A percentile compares a stretch with the other conserved stretches of the same genome.
These are phyloP conservation scores for Paramecium primaurelia DNA, from an alignment of 73 alveolate genomes.

Conservation along the genomic window DNA sequence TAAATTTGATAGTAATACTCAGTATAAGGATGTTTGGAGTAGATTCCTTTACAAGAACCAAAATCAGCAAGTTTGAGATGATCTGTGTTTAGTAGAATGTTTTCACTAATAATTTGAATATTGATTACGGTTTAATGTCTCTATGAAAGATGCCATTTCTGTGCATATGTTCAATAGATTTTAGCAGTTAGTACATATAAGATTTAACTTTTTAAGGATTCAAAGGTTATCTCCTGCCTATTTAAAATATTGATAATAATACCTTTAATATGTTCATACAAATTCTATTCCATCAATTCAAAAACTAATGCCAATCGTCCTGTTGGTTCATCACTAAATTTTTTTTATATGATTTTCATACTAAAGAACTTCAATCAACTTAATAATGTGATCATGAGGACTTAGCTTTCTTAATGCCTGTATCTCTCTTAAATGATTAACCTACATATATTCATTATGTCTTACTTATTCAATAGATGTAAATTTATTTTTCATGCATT, in stretches of 20 bases:
- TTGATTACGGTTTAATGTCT: slow-evolving; percentile 84
- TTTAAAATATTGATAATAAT: slow-evolving; percentile 41
- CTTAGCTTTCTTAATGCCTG: slow-evolving; percentile 93
- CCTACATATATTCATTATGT: background rate
- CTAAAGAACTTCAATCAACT: slow-evolving; percentile 91
- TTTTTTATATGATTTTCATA: background rate
- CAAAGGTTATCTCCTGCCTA: slow-evolving; percentile 51
- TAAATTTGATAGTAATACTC: slow-evolving; percentile 57
- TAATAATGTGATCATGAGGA: slow-evolving; percentile 96
- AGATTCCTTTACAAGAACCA: slow-evolving; percentile 93
- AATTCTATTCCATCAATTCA: slow-evolving; percentile 98
- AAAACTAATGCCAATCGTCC: slow-evolving; percentile 99
- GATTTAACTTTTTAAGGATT: slow-evolving; percentile 56
- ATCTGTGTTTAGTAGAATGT: slow-evolving; percentile 56
- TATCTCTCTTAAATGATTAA: slow-evolving; percentile 92
- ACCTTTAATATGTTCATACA: slow-evolving; percentile 97
- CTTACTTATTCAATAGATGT: slow-evolving; percentile 84
- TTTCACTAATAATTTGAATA: slow-evolving; percentile 31
- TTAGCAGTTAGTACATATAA: slow-evolving; percentile 73
- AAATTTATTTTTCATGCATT: slow-evolving; percentile 90
- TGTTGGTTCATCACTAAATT: slow-evolving; percentile 94
- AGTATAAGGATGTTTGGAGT: slow-evolving; percentile 93
- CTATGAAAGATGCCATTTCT: slow-evolving; percentile 95
- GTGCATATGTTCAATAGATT: slow-evolving; percentile 97
- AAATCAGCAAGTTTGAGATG: slow-evolving; percentile 91